These are phyloP conservation scores for Iberis pinnata DNA, from an alignment of 345 rosid genomes.

Conservation along the genomic window DNA sequence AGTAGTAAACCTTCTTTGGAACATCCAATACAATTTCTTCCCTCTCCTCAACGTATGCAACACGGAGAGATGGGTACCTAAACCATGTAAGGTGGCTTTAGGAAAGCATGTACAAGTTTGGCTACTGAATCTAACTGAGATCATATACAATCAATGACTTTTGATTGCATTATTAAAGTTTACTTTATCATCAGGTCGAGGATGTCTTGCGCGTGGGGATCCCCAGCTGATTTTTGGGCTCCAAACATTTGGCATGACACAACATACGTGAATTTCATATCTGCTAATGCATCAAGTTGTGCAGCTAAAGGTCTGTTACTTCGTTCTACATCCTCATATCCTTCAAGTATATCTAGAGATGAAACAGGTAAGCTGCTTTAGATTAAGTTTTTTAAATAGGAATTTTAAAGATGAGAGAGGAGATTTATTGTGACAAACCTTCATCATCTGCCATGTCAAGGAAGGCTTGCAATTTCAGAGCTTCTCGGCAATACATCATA, in stretches of 20 bases:
- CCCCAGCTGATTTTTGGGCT: constrained; percentile 69
- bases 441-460: constrained; percentile 71
- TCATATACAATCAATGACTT: constrained; percentile 2
- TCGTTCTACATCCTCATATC: constrained; percentile 59
- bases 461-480: constrained; percentile 77
- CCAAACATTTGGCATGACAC: constrained; percentile 86
- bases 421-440: constrained; percentile 42
- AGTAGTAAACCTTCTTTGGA: constrained; percentile 60
- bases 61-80: constrained; percentile 86
- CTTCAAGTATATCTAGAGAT: constrained; percentile 70
- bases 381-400: constrained; percentile 10
- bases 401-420: constrained; percentile 1
- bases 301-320: constrained; percentile 55
- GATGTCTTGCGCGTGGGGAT: constrained; percentile 80
- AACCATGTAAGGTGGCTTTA: constrained; percentile 17
- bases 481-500: constrained; percentile 93
- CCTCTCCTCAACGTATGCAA: constrained; percentile 94
- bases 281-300: constrained; percentile 69
- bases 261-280: constrained; percentile 80
- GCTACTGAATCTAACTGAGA: constrained; percentile 16
- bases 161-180: constrained; percentile 5
- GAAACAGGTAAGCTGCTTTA: constrained; percentile 13
- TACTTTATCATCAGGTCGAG: constrained; percentile 83
- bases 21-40: constrained; percentile 47
- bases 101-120: constrained; percentile 13